Base-by-base conservation (phyloP, 352 stramenopile species). In the Phytophthora macrochlamydospora region DNA sequence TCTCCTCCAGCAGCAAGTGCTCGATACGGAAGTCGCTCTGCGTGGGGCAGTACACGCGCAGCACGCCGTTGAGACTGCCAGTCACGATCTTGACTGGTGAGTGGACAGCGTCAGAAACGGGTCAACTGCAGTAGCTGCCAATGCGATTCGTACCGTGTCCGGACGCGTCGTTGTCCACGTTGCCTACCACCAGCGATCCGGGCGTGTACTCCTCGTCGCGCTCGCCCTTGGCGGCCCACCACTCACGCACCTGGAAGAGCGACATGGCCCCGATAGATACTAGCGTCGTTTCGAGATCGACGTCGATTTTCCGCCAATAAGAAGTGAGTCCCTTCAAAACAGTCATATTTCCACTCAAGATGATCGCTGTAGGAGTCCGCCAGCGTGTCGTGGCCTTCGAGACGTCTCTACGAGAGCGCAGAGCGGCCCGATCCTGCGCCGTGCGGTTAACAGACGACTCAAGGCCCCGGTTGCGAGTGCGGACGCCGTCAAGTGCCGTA, bases 181-280 rank as follows among this genome's bases (percentile, higher is more conserved):
- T 97, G 37, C 90, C 90, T 30, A 97, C 72, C 6, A 73, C 78
- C 24, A 97, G 74, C 14, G 73, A 86, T 1, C 85, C 87, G 30
- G 78, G 76, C 50, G 89, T 87, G 60, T 91, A 97, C 62, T 97
- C 91, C 52, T 97, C 91, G 33, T 78, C 69, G 53, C 64, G 59
- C 59, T 91, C 85, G 58, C 83, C 79, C 72, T 85, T 89, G 43
- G 83, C 78, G 48, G 74, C 60, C 91, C 91, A 97, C 89, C 90
- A 97, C 66, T 97, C 88, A 61, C 89, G 81, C 54, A 91, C 81
- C 66, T 95, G 87, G 82, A 97, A 97, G 60, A 97, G 85, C 63
- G 89, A 97, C 89, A 97, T 96, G 31, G 14, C 56, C 24, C 46
- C 38, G 51, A 43, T 38, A 42, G 40, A 56, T 59, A 53, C 49